These are phyloP conservation scores for Gynostemma pentaphyllum DNA, from an alignment of 306 rosid genomes.

Conservation along the genomic window DNA sequence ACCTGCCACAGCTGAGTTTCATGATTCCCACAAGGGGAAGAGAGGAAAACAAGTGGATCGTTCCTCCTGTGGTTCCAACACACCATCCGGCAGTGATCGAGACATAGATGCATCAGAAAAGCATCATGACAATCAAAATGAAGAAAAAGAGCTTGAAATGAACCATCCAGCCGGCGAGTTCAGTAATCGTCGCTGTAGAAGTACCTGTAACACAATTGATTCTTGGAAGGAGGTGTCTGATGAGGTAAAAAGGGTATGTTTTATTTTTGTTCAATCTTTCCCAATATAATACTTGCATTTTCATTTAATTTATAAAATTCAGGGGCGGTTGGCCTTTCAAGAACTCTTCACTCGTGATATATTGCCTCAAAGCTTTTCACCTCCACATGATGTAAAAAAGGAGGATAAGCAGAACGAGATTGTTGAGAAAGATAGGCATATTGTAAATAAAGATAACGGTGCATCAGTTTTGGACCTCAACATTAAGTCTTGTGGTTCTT, in stretches of 20 bases:
- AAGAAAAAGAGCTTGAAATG: constrained; percentile 36
- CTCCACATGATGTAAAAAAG: constrained; percentile 37
- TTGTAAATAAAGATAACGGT: constrained; percentile 15
- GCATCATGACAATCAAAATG: constrained; percentile 49
- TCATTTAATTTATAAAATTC: constrained; percentile 16
- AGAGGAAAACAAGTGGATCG: constrained; percentile 66
- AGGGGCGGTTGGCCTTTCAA: constrained; percentile 87
- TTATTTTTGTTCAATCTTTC: neutral
- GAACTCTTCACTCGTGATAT: constrained; percentile 77
- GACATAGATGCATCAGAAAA: constrained; percentile 80
- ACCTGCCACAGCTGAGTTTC: constrained; percentile 37
- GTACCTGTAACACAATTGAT: constrained; percentile 36
- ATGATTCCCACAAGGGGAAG: constrained; percentile 37
- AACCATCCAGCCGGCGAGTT: constrained; percentile 37
- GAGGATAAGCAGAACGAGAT: constrained; percentile 23
- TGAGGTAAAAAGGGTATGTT: constrained; percentile 42
- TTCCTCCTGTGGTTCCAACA: constrained; percentile 92
- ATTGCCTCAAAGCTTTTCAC: constrained; percentile 87
- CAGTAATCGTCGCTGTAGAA: constrained; percentile 48
- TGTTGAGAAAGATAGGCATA: constrained; percentile 11
- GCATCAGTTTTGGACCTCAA: constrained; percentile 24
- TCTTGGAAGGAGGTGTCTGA: constrained; percentile 92
- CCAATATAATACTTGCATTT: constrained; percentile 19
- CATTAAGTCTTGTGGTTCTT: constrained; percentile 21
- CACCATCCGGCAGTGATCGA: constrained; percentile 74